Evolutionary conservation across 768 basidiomycete genomes (phyloP).

Genomic region (Boletus subcaerulescens): DNA sequence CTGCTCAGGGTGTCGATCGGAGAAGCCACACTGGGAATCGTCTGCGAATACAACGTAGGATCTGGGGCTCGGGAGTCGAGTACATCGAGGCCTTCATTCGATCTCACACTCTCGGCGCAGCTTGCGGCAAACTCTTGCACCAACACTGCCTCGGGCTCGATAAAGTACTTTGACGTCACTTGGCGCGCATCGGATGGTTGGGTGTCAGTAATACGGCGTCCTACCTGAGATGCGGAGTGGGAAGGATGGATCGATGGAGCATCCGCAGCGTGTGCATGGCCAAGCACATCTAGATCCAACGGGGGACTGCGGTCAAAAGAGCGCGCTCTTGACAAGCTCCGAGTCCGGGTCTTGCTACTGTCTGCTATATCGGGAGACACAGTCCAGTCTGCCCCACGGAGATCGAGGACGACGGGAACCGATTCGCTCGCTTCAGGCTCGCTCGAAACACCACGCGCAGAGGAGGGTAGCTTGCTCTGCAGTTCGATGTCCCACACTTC

Average conservation of each 20-base stretch:
- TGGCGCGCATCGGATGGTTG: neutral
- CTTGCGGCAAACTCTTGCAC: neutral
- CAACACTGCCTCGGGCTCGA: neutral
- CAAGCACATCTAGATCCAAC: conserved; percentile 14
- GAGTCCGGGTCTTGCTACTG: neutral
- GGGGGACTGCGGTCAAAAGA: conserved; percentile 1
- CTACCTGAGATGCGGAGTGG: conserved; percentile 55
- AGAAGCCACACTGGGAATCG: neutral
- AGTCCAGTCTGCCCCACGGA: conserved; percentile 31
- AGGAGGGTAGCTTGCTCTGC: conserved; percentile 29
- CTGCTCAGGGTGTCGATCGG: conserved; percentile 6
- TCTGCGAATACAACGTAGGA: neutral
- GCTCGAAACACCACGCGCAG: conserved; percentile 14
- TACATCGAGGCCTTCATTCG: neutral
- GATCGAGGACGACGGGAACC: conserved; percentile 38
- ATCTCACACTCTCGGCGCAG: neutral
- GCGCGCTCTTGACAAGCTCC: neutral
- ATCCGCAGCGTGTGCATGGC: neutral
- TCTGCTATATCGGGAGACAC: neutral
- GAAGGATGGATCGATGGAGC: conserved; percentile 42
- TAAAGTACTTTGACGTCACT: conserved; percentile 12
- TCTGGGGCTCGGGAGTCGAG: neutral
- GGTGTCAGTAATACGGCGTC: conserved; percentile 12
- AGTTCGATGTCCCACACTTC: conserved; percentile 57
- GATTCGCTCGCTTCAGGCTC: conserved; percentile 12